Percentiles rank a stretch among this genome's conserved stretches.
Evolutionary conservation across 2,329 filamentous ascomycete genomes (phyloP).

Genomic region (Colletotrichum cordylinicola): DNA sequence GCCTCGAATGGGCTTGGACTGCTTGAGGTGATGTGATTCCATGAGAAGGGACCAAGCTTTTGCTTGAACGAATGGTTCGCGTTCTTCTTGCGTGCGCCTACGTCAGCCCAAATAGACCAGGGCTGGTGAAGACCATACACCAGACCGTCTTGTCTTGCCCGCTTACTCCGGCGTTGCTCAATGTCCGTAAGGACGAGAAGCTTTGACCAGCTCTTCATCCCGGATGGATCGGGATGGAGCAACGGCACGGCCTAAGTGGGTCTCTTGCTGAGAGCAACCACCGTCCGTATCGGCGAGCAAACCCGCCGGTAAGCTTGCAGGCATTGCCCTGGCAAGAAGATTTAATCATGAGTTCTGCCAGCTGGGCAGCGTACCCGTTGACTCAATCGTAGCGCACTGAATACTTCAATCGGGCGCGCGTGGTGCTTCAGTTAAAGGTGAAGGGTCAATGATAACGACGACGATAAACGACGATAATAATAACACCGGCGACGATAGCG

Average conservation of each 20-base stretch:
- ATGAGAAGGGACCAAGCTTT: not conserved
- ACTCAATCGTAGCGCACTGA: too few relatives aligned
- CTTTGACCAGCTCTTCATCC: not conserved
- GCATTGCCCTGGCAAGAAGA: not conserved
- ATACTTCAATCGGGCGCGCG: too few relatives aligned
- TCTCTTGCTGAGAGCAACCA: not conserved
- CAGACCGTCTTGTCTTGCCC: not conserved
- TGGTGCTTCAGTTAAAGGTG: too few relatives aligned
- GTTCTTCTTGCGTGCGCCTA: not conserved
- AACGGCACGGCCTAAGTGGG: not conserved
- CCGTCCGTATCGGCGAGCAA: not conserved
- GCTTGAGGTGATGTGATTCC: not conserved
- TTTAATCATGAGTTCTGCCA: not conserved
- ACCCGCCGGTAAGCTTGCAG: not conserved
- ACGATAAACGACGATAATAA: too few relatives aligned
- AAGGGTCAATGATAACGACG: too few relatives aligned
- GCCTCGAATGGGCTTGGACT: not conserved
- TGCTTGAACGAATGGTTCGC: not conserved
- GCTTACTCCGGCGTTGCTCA: not conserved
- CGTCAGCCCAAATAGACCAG: not conserved
- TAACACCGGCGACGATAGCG: too few relatives aligned
- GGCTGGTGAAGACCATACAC: not conserved
- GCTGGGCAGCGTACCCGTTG: too few relatives aligned
- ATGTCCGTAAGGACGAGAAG: not conserved
- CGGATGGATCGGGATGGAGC: not conserved